Conservation (phyloP, 1,139 yeast genomes). For the Meyerozyma carpophila region DNA sequence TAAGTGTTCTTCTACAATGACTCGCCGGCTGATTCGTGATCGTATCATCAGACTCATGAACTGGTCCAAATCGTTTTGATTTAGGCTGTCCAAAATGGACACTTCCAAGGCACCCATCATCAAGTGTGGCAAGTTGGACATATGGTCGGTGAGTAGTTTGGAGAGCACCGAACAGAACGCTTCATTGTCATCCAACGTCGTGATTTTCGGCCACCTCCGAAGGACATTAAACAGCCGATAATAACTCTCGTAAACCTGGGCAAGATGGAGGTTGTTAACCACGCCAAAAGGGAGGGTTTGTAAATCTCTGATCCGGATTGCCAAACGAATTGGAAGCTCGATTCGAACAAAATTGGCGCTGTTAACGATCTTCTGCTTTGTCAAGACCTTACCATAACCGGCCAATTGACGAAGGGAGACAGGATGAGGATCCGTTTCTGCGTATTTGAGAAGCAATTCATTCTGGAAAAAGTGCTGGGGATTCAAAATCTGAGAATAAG, state of each 20-base stretch:
- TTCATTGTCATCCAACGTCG: slow-evolving; percentile 67
- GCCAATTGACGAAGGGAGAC: slow-evolving; percentile 85
- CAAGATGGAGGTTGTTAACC: slow-evolving; percentile 78
- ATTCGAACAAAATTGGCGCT: slow-evolving; percentile 85
- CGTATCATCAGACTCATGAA: slow-evolving; percentile 74
- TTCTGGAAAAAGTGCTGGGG: slow-evolving; percentile 86
- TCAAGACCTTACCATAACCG: slow-evolving; percentile 76
- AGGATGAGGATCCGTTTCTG: slow-evolving; percentile 70
- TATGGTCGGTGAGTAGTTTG: slow-evolving; percentile 68
- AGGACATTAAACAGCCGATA: slow-evolving; percentile 82
- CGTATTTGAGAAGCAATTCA: slow-evolving; percentile 63
- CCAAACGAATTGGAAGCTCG: slow-evolving; percentile 79
- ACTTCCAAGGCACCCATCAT: slow-evolving; percentile 92
- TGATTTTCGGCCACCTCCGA: slow-evolving; percentile 64
- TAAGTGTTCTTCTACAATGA: slow-evolving; percentile 86
- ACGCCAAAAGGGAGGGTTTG: slow-evolving; percentile 82
- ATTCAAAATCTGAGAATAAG: slow-evolving; percentile 40
- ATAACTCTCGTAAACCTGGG: slow-evolving; percentile 84
- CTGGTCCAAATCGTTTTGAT: slow-evolving; percentile 58
- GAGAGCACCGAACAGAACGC: slow-evolving; percentile 61
- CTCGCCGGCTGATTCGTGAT: slow-evolving; percentile 82
- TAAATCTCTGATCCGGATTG: slow-evolving; percentile 71
- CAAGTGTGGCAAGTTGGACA: slow-evolving; percentile 75
- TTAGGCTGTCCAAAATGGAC: slow-evolving; percentile 56
- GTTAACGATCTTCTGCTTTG: slow-evolving; percentile 70